Evolutionary conservation across 2,329 filamentous ascomycete species (phyloP).

Genomic region (Trichoderma simmonsii): DNA sequence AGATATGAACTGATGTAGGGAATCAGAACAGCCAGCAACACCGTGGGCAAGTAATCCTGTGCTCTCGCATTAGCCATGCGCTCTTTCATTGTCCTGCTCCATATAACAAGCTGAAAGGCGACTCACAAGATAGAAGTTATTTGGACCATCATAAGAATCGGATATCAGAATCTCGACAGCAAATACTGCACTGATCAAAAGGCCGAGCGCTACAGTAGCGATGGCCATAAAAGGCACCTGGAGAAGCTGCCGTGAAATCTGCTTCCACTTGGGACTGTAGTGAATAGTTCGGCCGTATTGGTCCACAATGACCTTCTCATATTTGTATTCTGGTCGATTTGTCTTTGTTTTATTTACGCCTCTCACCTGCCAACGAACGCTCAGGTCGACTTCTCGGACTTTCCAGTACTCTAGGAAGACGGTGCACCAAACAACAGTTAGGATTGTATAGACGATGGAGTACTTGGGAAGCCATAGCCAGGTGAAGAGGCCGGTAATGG

Average conservation of each 20-base stretch:
- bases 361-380: conserved; percentile 69
- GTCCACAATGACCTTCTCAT: conserved; percentile 60
- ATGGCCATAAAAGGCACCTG: conserved; percentile 66
- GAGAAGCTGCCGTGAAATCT: conserved; percentile 62
- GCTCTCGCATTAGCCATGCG: background rate
- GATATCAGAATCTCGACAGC: conserved; percentile 73
- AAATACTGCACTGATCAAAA: conserved; percentile 67
- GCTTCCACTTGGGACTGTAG: conserved; percentile 63
- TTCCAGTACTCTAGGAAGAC: conserved; percentile 80
- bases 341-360: conserved; percentile 65
- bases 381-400: conserved; percentile 67
- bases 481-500: conserved; percentile 62
- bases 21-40: conserved; percentile 63
- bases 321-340: conserved; percentile 61
- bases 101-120: background rate
- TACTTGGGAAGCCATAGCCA: conserved; percentile 69
- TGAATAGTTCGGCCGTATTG: conserved; percentile 59
- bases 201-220: conserved; percentile 57
- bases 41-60: conserved; percentile 69
- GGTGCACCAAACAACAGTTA: conserved; percentile 67
- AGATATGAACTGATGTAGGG: conserved; percentile 63
- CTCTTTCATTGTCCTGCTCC: no score
- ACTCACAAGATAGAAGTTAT: conserved; percentile 61
- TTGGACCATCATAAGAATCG: conserved; percentile 67
- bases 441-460: conserved; percentile 65